Conservation (phyloP, 768 basidiomycete species). For the Mycena olivaceomarginata region DNA sequence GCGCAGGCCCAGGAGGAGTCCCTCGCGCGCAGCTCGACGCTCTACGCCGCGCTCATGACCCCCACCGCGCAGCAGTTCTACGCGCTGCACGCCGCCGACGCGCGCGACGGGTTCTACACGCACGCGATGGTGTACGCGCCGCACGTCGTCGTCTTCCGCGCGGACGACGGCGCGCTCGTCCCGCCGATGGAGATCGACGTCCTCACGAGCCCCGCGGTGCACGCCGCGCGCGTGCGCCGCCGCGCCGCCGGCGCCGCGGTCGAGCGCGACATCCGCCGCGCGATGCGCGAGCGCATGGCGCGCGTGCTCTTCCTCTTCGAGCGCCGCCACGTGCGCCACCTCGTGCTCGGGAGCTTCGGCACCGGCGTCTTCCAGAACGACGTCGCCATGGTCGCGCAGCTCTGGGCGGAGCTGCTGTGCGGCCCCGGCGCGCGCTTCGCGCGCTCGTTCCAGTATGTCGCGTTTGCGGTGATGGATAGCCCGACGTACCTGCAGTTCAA, state of each 20-base stretch:
- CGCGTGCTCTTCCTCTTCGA: slow-evolving; percentile 72
- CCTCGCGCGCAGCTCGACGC: slow-evolving; percentile 84
- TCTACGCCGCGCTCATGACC: slow-evolving; percentile 79
- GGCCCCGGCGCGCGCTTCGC: slow-evolving; percentile 63
- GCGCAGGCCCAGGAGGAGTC: slow-evolving; percentile 90
- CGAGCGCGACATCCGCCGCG: slow-evolving; percentile 26
- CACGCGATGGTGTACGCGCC: slow-evolving; percentile 89
- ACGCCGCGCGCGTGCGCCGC: slow-evolving; percentile 71
- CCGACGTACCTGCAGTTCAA: slow-evolving; percentile 57
- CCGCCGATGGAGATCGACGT: slow-evolving; percentile 79
- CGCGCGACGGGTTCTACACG: slow-evolving; percentile 78
- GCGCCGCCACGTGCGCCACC: slow-evolving; percentile 62
- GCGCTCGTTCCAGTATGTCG: slow-evolving; percentile 66
- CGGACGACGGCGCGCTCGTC: slow-evolving; percentile 75
- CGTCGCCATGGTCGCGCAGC: slow-evolving; percentile 63
- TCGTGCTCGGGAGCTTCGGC: slow-evolving; percentile 74
- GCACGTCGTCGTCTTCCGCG: slow-evolving; percentile 74
- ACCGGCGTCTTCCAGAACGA: slow-evolving; percentile 74
- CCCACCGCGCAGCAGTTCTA: slow-evolving; percentile 77
- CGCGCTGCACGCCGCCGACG: slow-evolving; percentile 69
- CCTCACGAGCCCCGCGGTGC: slow-evolving; percentile 85
- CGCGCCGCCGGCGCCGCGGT: not conserved
- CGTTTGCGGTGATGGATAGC: slow-evolving; percentile 71
- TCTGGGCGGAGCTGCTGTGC: slow-evolving; percentile 70
- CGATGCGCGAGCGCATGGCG: slow-evolving; percentile 75